Evolutionary conservation across 2,329 filamentous ascomycete genomes (phyloP), one percentile per base, ranked within the genome.

Genomic region (Harringtonia aguacate): DNA sequence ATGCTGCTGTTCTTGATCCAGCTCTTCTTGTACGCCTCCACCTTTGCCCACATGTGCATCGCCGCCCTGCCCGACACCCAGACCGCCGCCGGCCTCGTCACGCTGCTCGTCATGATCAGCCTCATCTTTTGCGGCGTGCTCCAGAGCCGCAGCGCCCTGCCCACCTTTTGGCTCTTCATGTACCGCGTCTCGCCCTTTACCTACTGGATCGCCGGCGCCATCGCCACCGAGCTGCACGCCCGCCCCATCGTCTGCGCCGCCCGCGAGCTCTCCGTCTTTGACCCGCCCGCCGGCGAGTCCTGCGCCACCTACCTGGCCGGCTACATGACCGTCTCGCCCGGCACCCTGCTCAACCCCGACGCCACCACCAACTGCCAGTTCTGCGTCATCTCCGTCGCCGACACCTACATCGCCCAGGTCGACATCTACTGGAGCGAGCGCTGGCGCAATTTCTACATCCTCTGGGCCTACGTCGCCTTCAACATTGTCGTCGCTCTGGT

Each of bases 151-250:
- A 46, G 55, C 3, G 68, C 70, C 0, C 66, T 87, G 1, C 81
- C 82, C 0, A 71, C 77, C 0, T 86, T 86, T 65, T 87, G 83
- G 83, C 76, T 77, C 48, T 86, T 84, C 64, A 86, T 86, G 81
- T 84, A 86, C 59, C 71, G 76, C 22, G 67, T 77, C 12, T 78
- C 72, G 0, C 80, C 79, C 0, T 79, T 84, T 47, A 84, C 78
- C 0, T 86, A 85, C 60, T 77, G 70, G 69, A 76, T 87, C 46
- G 68, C 70, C 2, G 81, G 79, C 15, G 81, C 87, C 60, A 69
- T 84, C 4, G 68, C 77, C 2, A 83, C 81, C 0, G 73, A 81
- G 57, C 65, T 87, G 4, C 70, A 79, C 43, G 68, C 61, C 14
- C 65, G 78, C 2, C 34, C 56, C 0, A 68, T 83, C 17, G 49